Conservation (phyloP, 208 protist genomes). For the Acanthamoeba lenticulata region DNA sequence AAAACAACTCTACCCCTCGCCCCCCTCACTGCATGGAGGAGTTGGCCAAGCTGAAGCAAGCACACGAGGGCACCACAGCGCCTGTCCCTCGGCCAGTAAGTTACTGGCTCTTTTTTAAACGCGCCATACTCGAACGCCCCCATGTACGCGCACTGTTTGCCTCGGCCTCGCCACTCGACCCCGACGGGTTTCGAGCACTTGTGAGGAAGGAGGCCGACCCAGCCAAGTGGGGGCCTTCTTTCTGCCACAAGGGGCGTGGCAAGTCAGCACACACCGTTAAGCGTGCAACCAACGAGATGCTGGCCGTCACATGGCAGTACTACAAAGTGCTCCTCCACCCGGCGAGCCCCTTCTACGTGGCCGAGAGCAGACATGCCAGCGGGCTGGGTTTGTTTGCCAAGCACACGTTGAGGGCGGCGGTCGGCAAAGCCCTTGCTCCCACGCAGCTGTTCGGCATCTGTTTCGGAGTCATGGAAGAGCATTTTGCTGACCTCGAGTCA, state of each 20-base stretch:
- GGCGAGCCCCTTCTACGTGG: neutral
- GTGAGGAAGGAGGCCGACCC: neutral
- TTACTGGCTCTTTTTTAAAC: neutral
- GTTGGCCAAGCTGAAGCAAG: neutral
- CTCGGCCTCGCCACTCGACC: neutral
- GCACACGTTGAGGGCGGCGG: too few species aligned
- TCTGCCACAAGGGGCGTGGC: neutral
- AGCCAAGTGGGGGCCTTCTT: neutral
- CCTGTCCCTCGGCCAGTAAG: neutral
- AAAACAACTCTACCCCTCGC: too few species aligned
- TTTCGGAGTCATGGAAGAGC: neutral
- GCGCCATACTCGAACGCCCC: neutral
- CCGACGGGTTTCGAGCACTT: neutral
- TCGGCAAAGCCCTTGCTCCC: neutral
- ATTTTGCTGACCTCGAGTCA: neutral
- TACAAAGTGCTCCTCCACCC: neutral
- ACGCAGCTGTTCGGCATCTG: neutral
- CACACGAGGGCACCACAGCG: neutral
- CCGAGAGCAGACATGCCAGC: neutral
- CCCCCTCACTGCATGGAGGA: too few species aligned
- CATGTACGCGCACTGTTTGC: neutral
- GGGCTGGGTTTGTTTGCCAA: neutral
- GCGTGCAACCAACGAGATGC: neutral
- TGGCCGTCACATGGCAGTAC: neutral
- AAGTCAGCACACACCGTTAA: neutral